phyloP scores from a whole-genome alignment of 73 alveolate species.

The Symbiodinium pilosum region DNA sequence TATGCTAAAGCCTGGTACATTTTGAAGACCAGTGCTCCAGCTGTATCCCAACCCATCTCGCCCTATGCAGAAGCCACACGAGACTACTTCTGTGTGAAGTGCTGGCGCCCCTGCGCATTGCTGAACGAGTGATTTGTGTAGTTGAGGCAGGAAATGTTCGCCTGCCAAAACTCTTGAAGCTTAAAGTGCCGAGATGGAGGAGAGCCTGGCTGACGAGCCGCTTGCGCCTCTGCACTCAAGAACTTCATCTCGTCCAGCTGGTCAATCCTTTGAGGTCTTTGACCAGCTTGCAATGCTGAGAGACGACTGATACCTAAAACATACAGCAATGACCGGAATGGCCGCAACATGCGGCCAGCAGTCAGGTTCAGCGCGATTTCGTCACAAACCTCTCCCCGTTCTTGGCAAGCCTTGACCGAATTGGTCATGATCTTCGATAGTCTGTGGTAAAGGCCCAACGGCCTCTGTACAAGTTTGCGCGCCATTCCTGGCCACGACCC shows the following conservation, averaged over 20 bases:
- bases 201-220: not conserved
- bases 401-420: conserved; percentile 6
- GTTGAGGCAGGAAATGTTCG: not conserved
- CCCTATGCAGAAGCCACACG: no score
- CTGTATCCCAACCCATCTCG: no score
- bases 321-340: not conserved
- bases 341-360: not conserved
- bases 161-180: not conserved
- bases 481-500: not conserved
- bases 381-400: conserved; percentile 30
- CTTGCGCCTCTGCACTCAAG: not conserved
- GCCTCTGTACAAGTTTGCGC: conserved; percentile 14
- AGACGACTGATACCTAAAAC: no score
- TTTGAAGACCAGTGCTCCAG: no score
- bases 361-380: conserved; percentile 43
- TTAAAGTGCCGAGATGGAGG: no score
- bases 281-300: no score
- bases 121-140: conserved; percentile 11
- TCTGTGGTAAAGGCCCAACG: not conserved
- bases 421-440: no score
- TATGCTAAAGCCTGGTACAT: no score
- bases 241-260: not conserved
- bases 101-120: not conserved
- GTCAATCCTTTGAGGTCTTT: conserved; percentile 14
- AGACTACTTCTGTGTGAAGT: no score